These are phyloP conservation scores for Gypsophila paniculata DNA, from an alignment of 179 eudicot species.

Conservation along the genomic window DNA sequence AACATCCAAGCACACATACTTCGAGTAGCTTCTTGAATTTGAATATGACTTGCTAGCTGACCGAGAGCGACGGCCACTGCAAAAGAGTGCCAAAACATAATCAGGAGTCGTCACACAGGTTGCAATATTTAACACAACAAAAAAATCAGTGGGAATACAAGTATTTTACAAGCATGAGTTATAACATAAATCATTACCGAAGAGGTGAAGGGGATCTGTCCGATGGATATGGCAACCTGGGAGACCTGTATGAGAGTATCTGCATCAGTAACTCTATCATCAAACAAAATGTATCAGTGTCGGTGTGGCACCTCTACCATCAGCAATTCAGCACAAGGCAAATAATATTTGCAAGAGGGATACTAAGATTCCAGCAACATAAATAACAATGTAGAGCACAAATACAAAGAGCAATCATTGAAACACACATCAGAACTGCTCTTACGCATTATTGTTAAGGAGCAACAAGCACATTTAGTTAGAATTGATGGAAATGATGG, in stretches of 20 bases:
- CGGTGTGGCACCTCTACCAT: not conserved
- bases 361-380: not conserved
- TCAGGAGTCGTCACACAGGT: not conserved
- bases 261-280: constrained; percentile 11
- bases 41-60: constrained; percentile 61
- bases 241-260: constrained; percentile 39
- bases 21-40: constrained; percentile 58
- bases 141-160: not conserved
- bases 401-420: not conserved
- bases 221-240: constrained; percentile 56
- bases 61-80: constrained; percentile 47
- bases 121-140: not conserved
- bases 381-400: not conserved
- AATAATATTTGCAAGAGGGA: not conserved
- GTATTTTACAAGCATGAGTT: not conserved
- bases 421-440: not conserved
- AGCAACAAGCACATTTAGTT: not conserved
- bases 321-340: not conserved
- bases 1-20: constrained; percentile 34
- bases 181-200: constrained; percentile 39
- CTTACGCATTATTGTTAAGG: not conserved
- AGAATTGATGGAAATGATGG: not conserved
- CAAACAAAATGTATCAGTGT: constrained; percentile 9
- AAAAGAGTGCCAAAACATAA: constrained; percentile 16
- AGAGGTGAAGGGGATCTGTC: constrained; percentile 47